Conservation (phyloP, 2,329 filamentous ascomycete species). For the Aureobasidium mangrovei region DNA sequence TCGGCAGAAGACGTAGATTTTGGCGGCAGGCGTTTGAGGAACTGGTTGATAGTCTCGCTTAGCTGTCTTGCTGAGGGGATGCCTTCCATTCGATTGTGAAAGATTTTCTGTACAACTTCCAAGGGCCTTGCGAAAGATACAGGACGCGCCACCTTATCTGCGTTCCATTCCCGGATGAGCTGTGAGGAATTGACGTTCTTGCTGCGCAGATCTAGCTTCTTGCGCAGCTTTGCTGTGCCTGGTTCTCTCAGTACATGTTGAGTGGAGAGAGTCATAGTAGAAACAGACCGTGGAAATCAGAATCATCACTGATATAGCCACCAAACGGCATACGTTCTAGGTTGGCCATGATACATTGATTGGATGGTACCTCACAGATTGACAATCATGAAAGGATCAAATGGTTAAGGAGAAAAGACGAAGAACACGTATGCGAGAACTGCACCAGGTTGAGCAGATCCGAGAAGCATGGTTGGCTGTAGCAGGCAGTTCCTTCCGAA, state of each 20-base stretch:
- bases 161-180: neutral
- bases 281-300: constrained; percentile 36
- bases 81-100: constrained; percentile 54
- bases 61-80: constrained; percentile 50
- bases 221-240: neutral
- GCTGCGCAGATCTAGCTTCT: neutral
- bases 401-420: no score
- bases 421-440: no score
- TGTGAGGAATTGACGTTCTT: neutral
- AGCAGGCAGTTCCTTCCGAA: no score
- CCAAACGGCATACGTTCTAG: neutral
- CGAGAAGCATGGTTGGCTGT: no score
- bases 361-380: no score
- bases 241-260: neutral
- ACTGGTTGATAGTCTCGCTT: constrained; percentile 54
- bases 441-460: no score
- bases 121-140: neutral
- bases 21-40: constrained; percentile 61
- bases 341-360: neutral
- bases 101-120: constrained; percentile 18
- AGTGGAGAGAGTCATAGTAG: neutral
- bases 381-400: no score
- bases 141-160: neutral
- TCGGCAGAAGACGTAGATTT: constrained; percentile 45
- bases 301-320: constrained; percentile 35